Evolutionary conservation across 306 rosid species (phyloP).

Genomic region (Oxytropis ochrocephala): DNA sequence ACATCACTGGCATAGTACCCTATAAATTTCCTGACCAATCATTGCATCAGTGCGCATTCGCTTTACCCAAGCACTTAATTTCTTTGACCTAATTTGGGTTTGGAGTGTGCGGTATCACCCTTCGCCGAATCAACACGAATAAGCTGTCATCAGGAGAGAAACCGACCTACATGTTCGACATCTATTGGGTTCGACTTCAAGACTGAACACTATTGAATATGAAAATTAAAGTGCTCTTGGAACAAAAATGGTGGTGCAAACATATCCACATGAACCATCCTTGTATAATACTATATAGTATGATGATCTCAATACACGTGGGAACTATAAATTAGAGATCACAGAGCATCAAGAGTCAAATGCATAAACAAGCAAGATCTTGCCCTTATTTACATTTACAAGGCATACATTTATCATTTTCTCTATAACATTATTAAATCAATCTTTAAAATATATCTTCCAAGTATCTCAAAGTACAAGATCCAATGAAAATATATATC

Average conservation of each 20-base stretch:
- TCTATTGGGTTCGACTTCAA: too few species aligned
- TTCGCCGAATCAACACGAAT: too few species aligned
- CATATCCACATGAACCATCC: background rate
- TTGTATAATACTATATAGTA: background rate
- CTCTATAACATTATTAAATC: background rate
- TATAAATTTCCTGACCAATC: too few species aligned
- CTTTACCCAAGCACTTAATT: too few species aligned
- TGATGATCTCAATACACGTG: background rate
- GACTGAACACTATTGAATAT: too few species aligned
- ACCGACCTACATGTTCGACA: too few species aligned
- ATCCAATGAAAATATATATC: background rate
- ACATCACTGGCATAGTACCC: too few species aligned
- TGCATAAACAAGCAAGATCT: background rate
- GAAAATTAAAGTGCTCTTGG: background rate
- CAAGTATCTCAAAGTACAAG: background rate
- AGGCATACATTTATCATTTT: background rate
- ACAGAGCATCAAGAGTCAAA: background rate
- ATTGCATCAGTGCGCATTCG: too few species aligned
- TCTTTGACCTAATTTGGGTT: too few species aligned
- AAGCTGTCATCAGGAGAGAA: too few species aligned
- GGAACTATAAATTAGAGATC: slow-evolving; percentile 13
- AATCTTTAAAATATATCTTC: slow-evolving; percentile 11
- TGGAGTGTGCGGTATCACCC: too few species aligned
- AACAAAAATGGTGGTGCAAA: background rate
- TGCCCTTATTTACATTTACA: background rate